Evolutionary conservation across 2,329 filamentous ascomycete genomes (phyloP).

Genomic region (Colletotrichum sansevieriae): DNA sequence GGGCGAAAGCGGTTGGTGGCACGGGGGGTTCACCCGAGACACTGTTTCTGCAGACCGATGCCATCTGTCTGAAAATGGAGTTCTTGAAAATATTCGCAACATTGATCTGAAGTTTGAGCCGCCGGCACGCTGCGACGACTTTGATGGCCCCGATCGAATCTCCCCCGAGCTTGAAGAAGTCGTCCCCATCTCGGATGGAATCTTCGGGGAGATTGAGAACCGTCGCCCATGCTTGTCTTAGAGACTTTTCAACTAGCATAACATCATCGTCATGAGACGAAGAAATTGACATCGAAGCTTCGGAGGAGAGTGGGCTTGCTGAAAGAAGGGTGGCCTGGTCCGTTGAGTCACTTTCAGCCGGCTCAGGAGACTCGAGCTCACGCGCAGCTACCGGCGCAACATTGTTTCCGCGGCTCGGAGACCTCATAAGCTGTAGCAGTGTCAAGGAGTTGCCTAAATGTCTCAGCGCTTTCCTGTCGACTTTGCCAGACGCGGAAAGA

Average conservation of each 20-base stretch:
- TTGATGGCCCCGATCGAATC: constrained; percentile 48
- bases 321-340: constrained; percentile 10
- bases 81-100: constrained; percentile 35
- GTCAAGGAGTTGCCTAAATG: constrained; percentile 9
- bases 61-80: constrained; percentile 20
- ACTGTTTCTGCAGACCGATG: constrained; percentile 16
- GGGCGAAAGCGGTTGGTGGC: not conserved
- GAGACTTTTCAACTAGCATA: constrained; percentile 5
- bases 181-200: constrained; percentile 48
- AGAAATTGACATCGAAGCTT: not conserved
- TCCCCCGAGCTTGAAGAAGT: constrained; percentile 45
- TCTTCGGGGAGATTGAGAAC: constrained; percentile 32
- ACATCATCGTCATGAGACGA: not conserved
- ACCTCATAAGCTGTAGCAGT: not conserved
- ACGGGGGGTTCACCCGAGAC: not conserved
- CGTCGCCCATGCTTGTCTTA: constrained; percentile 35
- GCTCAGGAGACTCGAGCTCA: not conserved
- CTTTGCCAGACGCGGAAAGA: constrained; percentile 26
- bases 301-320: not conserved
- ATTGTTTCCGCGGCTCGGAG: not conserved
- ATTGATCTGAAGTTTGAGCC: constrained; percentile 15
- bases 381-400: not conserved
- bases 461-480: constrained; percentile 26
- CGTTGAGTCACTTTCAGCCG: not conserved
- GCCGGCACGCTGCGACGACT: constrained; percentile 39